These are phyloP conservation scores for Pyrenochaeta sp. DNA, from an alignment of 2,329 filamentous ascomycete genomes.

Conservation along the genomic window DNA sequence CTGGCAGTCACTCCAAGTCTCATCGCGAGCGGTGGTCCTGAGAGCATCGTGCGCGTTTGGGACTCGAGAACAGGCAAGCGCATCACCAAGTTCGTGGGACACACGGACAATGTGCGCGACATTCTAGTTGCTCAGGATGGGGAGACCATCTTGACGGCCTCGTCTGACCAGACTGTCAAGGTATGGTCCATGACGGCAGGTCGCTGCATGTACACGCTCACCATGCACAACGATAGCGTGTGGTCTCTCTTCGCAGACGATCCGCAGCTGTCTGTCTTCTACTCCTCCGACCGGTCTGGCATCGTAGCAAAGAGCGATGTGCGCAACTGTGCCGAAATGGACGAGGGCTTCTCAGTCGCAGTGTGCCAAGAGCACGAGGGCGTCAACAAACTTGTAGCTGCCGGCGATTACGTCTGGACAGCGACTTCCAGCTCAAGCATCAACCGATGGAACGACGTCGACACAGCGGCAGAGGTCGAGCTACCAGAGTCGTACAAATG, in stretches of 20 bases:
- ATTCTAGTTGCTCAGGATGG: conserved; percentile 89
- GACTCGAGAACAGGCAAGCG: conserved; percentile 87
- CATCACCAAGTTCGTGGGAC: conserved; percentile 95
- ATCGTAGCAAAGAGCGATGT: conserved; percentile 97
- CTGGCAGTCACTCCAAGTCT: conserved; percentile 81
- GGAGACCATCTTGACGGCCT: conserved; percentile 91
- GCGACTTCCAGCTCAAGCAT: conserved; percentile 90
- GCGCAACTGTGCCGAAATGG: conserved; percentile 76
- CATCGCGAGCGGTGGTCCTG: conserved; percentile 90
- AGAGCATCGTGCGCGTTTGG: conserved; percentile 92
- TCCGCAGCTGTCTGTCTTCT: conserved; percentile 86
- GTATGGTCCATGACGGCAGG: conserved; percentile 96
- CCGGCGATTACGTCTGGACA: conserved; percentile 85
- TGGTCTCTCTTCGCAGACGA: conserved; percentile 95
- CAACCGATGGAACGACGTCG: conserved; percentile 88
- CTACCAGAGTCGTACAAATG: conserved; percentile 56
- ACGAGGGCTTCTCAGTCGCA: conserved; percentile 90
- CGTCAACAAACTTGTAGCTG: conserved; percentile 69
- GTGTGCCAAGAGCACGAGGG: conserved; percentile 90
- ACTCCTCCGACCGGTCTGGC: conserved; percentile 91
- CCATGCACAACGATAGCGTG: conserved; percentile 98
- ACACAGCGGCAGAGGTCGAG: conserved; percentile 77
- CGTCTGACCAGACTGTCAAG: conserved; percentile 96
- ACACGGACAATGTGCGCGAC: conserved; percentile 92
- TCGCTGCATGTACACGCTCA: conserved; percentile 95